Base-by-base conservation (phyloP, 805 yeast genomes). In the Candida adriatica region DNA sequence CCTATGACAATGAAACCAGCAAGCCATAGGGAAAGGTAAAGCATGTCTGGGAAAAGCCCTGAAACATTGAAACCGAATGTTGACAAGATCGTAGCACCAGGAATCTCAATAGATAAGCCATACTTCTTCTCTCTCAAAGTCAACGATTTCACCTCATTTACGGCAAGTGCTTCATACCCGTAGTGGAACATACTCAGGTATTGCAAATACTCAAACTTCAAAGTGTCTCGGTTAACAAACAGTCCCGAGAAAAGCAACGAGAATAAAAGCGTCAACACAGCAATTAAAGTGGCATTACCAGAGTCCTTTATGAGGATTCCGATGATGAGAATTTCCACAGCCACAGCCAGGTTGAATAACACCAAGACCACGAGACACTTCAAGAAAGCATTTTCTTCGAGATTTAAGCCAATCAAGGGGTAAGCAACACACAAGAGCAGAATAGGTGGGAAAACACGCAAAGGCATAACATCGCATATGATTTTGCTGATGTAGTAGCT, bases 61-160 rank as follows among this genome's bases (percentile, higher is more conserved):
- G 77, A 74, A 10, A 85, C 90, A 43, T 84, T 73, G 56, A 92
- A 92, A 0, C 98, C 98, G 63, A 92, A 92, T 0, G 97, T 86
- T 45, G 94, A 83, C 45, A 92, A 67, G 34, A 92, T 92, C 2
- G 95, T 94, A 2, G 98, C 97, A 8, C 98, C 98, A 0, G 98
- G 98, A 11, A 92, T 94, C 56, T 87, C 95, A 46, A 92, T 90
- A 27, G 88, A 82, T 26, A 92, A 68, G 0, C 98, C 98, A 50
- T 80, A 90, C 58, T 92, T 92, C 53, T 75, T 79, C 53, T 92
- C 98, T 41, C 74, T 75, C 46, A 92, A 66, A 10, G 85, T 77
- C 52, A 92, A 67, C 21, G 85, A 83, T 49, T 79, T 82, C 8
- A 90, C 97, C 53, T 92, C 98, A 56, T 92, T 92, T 34, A 92